Evolutionary conservation across 2,329 filamentous ascomycete genomes (phyloP).

Genomic region (Ascochyta clinopodiicola): DNA sequence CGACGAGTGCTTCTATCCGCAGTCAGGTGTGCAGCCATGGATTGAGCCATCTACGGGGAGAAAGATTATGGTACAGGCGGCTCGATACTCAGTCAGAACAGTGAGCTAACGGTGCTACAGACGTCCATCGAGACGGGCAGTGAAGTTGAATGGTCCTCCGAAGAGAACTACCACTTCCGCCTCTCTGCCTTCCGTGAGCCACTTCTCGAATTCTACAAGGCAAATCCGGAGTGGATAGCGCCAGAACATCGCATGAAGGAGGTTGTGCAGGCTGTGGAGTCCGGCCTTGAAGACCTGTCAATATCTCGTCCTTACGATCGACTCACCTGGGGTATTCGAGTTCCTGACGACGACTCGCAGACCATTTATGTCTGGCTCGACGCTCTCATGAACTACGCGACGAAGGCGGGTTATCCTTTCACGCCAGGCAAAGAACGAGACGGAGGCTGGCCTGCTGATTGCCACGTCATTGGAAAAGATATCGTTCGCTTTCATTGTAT

Average conservation of each 20-base stretch:
- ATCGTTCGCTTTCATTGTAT: constrained; percentile 94
- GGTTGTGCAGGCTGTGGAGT: constrained; percentile 76
- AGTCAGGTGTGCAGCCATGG: constrained; percentile 73
- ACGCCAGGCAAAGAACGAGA: constrained; percentile 66
- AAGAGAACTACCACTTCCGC: constrained; percentile 93
- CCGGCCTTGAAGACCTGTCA: constrained; percentile 84
- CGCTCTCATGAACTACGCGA: constrained; percentile 92
- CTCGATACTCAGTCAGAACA: too few relatives aligned
- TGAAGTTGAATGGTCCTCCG: constrained; percentile 92
- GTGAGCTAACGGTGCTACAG: constrained; percentile 42
- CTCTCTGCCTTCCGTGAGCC: constrained; percentile 81
- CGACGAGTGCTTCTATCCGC: constrained; percentile 95
- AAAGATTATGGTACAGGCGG: constrained; percentile 70
- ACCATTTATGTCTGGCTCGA: constrained; percentile 99
- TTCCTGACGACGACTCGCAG: constrained; percentile 82
- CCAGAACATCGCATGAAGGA: constrained; percentile 77
- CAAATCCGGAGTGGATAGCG: constrained; percentile 78
- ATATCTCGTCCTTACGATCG: constrained; percentile 82
- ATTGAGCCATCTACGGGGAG: constrained; percentile 81
- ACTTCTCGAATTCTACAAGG: constrained; percentile 78
- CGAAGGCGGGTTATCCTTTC: constrained; percentile 86
- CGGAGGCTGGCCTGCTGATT: constrained; percentile 85
- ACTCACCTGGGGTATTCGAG: constrained; percentile 85
- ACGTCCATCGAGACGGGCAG: constrained; percentile 84
- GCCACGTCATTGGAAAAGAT: constrained; percentile 95